These are phyloP conservation scores for Phoma sp. DNA, from an alignment of 2,329 filamentous ascomycete genomes.

Conservation along the genomic window DNA sequence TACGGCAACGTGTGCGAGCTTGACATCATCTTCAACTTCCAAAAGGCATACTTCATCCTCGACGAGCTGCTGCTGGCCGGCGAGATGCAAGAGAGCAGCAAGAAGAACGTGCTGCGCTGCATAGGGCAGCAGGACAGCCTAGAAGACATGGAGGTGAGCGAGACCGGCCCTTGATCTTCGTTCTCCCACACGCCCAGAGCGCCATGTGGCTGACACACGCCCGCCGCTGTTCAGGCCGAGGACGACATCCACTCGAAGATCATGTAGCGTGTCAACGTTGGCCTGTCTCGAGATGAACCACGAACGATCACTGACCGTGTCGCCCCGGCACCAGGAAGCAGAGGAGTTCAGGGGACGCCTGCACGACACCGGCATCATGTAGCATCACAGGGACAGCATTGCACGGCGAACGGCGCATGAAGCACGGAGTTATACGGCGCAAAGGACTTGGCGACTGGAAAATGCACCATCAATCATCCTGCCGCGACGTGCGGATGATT, in stretches of 20 bases:
- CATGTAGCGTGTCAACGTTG: slow-evolving; percentile 63
- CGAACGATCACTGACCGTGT: slow-evolving; percentile 39
- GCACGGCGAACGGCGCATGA: slow-evolving; percentile 22
- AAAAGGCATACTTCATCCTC: slow-evolving; percentile 98
- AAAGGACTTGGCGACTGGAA: slow-evolving; percentile 32
- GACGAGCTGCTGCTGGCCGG: slow-evolving; percentile 95
- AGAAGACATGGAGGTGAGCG: slow-evolving; percentile 98
- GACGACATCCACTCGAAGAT: slow-evolving; percentile 86
- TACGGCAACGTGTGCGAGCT: slow-evolving; percentile 99
- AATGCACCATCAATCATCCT: slow-evolving; percentile 47
- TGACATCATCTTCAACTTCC: slow-evolving; percentile 99
- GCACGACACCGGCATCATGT: slow-evolving; percentile 42
- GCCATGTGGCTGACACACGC: slow-evolving; percentile 52
- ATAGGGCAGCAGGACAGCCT: slow-evolving; percentile 97
- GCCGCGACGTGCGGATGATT: slow-evolving; percentile 47
- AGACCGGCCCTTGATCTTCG: slow-evolving; percentile 15
- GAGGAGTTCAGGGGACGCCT: slow-evolving; percentile 43
- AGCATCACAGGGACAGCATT: slow-evolving; percentile 26
- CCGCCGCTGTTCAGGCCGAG: slow-evolving; percentile 71
- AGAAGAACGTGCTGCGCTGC: slow-evolving; percentile 96
- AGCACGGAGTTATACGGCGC: slow-evolving; percentile 18
- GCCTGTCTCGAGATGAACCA: slow-evolving; percentile 23
- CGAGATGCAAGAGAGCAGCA: slow-evolving; percentile 98
- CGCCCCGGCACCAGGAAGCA: slow-evolving; percentile 36
- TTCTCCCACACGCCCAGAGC: slow-evolving; percentile 29